phyloP scores from a whole-genome alignment of 257 asterid species.

The Lantana camara region DNA sequence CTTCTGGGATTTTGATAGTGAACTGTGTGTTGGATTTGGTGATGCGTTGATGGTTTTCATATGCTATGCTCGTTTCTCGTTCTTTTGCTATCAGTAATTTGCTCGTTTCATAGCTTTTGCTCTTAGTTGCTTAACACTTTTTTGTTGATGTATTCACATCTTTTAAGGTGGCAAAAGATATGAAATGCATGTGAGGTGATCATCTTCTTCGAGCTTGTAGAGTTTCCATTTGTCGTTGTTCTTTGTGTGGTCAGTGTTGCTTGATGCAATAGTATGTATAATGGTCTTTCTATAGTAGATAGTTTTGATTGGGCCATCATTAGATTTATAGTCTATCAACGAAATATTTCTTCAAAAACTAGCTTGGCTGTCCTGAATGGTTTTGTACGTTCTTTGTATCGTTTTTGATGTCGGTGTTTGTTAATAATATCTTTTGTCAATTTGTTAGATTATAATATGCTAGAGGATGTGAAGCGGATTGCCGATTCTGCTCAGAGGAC shows the following conservation, averaged over 20 bases:
- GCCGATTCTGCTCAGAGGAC: constrained; percentile 84
- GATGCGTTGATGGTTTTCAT: not conserved
- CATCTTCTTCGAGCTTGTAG: not conserved
- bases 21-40: not conserved
- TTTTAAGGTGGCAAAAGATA: not conserved
- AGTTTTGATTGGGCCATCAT: no score
- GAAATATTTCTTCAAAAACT: not conserved
- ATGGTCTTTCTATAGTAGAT: not conserved
- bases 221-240: not conserved
- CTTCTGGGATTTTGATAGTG: not conserved
- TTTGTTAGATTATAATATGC: constrained; percentile 73
- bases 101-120: not conserved
- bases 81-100: not conserved
- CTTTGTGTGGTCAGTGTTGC: not conserved
- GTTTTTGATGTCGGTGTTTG: not conserved
- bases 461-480: constrained; percentile 85
- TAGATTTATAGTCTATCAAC: not conserved
- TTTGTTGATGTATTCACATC: not conserved
- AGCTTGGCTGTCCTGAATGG: not conserved
- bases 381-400: not conserved
- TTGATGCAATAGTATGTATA: not conserved
- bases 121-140: not conserved
- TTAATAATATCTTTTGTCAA: constrained; percentile 14
- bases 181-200: not conserved
- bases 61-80: not conserved